A percentile compares a stretch with the other conserved stretches of the same genome.
Conservation (phyloP, 768 basidiomycete genomes). For the Gloeopeniophorella convolvens region DNA sequence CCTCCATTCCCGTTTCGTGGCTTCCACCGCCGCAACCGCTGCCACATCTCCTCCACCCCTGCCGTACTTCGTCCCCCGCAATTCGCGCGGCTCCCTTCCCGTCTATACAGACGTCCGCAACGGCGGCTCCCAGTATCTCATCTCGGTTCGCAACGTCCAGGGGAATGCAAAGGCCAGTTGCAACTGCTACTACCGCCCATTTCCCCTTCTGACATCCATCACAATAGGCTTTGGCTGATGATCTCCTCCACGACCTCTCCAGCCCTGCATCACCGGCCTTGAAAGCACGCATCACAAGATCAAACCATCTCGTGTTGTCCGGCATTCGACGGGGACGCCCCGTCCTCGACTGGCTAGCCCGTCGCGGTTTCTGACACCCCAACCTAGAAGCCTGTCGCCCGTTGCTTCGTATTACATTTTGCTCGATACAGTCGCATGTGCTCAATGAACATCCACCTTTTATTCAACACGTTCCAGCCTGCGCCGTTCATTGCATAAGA, state of each 20-base stretch:
- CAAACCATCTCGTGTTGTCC: conserved; percentile 49
- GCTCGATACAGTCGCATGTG: conserved; percentile 10
- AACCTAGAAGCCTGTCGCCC: conserved; percentile 10
- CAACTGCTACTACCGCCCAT: not conserved
- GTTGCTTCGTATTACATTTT: conserved; percentile 12
- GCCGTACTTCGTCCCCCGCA: conserved; percentile 60
- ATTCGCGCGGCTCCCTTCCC: conserved; percentile 59
- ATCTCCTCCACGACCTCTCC: conserved; percentile 50
- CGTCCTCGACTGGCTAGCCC: conserved; percentile 55
- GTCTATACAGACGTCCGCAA: conserved; percentile 74
- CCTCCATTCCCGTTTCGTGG: conserved; percentile 3
- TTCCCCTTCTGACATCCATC: conserved; percentile 2
- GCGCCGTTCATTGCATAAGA: conserved; percentile 1
- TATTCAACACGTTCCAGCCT: conserved; percentile 2
- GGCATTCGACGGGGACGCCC: conserved; percentile 60
- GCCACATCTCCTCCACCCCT: conserved; percentile 11
- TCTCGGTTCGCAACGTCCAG: conserved; percentile 62
- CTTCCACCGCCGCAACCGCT: conserved; percentile 4
- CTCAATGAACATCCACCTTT: not conserved
- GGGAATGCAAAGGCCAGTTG: conserved; percentile 51
- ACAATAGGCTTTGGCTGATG: conserved; percentile 50
- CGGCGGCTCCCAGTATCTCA: conserved; percentile 48
- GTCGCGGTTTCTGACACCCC: conserved; percentile 51
- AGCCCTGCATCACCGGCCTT: conserved; percentile 38
- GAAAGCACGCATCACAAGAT: conserved; percentile 40